Percentiles rank a stretch among this genome's conserved stretches.
Conservation (phyloP, 768 basidiomycete species). For the Chalciporus piperatus region DNA sequence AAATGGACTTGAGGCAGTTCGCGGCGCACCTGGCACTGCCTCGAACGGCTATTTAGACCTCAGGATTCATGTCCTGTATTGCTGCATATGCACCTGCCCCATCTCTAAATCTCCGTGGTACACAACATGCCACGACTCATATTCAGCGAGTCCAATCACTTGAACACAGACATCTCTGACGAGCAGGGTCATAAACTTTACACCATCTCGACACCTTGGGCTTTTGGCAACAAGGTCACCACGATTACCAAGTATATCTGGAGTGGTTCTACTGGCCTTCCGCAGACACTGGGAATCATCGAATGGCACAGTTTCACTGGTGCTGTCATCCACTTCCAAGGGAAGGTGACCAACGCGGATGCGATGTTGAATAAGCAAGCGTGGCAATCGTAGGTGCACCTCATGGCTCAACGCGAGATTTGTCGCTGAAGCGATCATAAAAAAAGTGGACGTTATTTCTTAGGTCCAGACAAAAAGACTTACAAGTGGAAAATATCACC, state of each 20-base stretch:
- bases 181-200: slow-evolving; percentile 7
- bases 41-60: neutral
- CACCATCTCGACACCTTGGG: slow-evolving; percentile 6
- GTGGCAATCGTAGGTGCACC: neutral
- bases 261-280: neutral
- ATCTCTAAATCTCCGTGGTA: neutral
- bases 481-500: slow-evolving; percentile 26
- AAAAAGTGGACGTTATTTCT: slow-evolving; percentile 23
- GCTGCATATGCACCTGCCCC: neutral
- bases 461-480: slow-evolving; percentile 22
- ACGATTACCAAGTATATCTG: slow-evolving; percentile 4
- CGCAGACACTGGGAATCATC: slow-evolving; percentile 6
- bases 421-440: neutral
- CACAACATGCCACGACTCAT: neutral
- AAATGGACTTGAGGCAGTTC: neutral
- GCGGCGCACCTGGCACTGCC: neutral
- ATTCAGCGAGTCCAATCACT: neutral
- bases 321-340: neutral
- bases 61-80: neutral
- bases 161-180: neutral
- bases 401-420: neutral
- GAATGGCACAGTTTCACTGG: slow-evolving; percentile 1
- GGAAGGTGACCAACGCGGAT: neutral
- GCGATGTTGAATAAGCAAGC: neutral
- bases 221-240: neutral